These are phyloP conservation scores for Scleromitrula shiraiana DNA, from an alignment of 2,329 filamentous ascomycete genomes.

Conservation along the genomic window DNA sequence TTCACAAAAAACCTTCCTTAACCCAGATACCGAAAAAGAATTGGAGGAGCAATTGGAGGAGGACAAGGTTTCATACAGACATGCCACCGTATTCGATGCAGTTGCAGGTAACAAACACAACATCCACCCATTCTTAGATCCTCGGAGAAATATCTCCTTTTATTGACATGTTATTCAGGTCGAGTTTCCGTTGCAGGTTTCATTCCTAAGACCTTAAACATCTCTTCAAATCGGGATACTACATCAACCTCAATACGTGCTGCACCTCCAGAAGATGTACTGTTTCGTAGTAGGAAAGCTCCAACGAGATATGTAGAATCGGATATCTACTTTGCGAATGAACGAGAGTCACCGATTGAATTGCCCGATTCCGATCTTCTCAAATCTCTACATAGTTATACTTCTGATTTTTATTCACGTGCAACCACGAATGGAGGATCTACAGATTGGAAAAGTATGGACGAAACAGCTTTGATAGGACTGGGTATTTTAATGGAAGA, in stretches of 20 bases:
- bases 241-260: conserved; percentile 28
- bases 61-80: conserved; percentile 24
- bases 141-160: background rate
- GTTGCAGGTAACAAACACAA: conserved; percentile 49
- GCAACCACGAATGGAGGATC: conserved; percentile 21
- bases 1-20: conserved; percentile 16
- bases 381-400: conserved; percentile 59
- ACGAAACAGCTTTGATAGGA: conserved; percentile 70
- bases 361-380: conserved; percentile 64
- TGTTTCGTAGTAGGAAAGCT: conserved; percentile 57
- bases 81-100: conserved; percentile 61
- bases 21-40: conserved; percentile 11
- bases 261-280: conserved; percentile 60
- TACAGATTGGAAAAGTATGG: conserved; percentile 53
- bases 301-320: conserved; percentile 61
- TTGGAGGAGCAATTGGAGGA: conserved; percentile 12
- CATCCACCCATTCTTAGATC: background rate
- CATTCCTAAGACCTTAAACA: conserved; percentile 26
- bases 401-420: conserved; percentile 55
- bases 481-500: conserved; percentile 72
- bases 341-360: conserved; percentile 42
- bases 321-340: conserved; percentile 63
- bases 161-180: conserved; percentile 24
- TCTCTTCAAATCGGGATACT: conserved; percentile 25
- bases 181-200: conserved; percentile 37